These are phyloP conservation scores for Cryomyces antarcticus DNA, from an alignment of 495 filamentous ascomycete genomes.

Conservation along the genomic window DNA sequence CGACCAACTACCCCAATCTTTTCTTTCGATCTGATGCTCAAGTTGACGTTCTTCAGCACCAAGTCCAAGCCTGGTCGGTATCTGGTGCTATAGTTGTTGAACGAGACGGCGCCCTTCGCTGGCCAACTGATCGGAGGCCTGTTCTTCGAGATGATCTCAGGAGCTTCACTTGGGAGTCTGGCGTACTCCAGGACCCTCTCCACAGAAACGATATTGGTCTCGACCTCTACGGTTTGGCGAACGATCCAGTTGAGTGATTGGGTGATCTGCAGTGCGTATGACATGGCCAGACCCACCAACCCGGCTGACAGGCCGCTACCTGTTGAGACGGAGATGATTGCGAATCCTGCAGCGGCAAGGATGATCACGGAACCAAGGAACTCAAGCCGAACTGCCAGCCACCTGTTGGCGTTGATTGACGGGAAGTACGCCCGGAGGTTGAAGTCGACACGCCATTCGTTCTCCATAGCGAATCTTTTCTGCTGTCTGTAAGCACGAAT, in stretches of 20 bases:
- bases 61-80: constrained; percentile 79
- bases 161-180: constrained; percentile 79
- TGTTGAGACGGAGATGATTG: constrained; percentile 59
- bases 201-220: constrained; percentile 98
- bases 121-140: constrained; percentile 86
- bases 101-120: constrained; percentile 69
- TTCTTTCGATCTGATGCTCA: constrained; percentile 85
- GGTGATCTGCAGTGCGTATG: constrained; percentile 91
- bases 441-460: constrained; percentile 93
- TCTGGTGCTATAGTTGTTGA: constrained; percentile 81
- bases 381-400: constrained; percentile 88
- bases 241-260: constrained; percentile 99
- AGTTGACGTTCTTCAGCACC: constrained; percentile 76
- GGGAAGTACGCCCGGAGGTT: constrained; percentile 94
- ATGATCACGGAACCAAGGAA: constrained; percentile 95
- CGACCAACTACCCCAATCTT: constrained; percentile 96
- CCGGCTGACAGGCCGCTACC: constrained; percentile 50
- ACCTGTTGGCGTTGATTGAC: constrained; percentile 86
- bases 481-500: constrained; percentile 92
- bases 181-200: constrained; percentile 96
- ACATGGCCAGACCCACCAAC: constrained; percentile 85
- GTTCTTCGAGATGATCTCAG: constrained; percentile 76
- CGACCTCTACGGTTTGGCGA: constrained; percentile 94
- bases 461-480: constrained; percentile 70
- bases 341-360: constrained; percentile 61